Conservation (phyloP, 2,329 filamentous ascomycete species). For the Pyricularia grisea region DNA sequence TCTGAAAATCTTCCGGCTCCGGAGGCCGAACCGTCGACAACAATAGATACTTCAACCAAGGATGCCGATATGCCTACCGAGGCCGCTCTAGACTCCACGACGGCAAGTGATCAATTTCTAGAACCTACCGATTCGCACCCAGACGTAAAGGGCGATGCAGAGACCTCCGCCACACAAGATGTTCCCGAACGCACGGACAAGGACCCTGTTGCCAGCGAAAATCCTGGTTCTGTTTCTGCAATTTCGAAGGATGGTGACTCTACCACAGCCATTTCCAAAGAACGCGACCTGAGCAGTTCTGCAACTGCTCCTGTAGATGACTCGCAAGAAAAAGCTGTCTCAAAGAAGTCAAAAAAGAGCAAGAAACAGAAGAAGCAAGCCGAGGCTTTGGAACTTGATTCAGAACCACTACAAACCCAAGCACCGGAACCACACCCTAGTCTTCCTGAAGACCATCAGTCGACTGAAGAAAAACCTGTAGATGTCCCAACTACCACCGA, state of each 20-base stretch:
- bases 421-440: neutral
- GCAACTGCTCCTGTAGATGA: constrained; percentile 3
- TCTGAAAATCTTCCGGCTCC: neutral
- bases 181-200: neutral
- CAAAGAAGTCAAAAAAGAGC: constrained; percentile 17
- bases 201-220: neutral
- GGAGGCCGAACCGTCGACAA: neutral
- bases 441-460: neutral
- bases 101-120: neutral
- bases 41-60: neutral
- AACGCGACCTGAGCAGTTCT: neutral
- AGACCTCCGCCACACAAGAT: neutral
- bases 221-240: neutral
- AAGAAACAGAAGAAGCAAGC: constrained; percentile 18
- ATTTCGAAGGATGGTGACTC: neutral
- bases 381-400: neutral
- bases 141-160: neutral
- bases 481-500: neutral
- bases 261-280: neutral
- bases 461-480: neutral
- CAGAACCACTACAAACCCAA: neutral
- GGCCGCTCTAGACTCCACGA: neutral
- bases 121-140: neutral
- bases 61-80: neutral
- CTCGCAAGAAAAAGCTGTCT: neutral